Percentiles rank a stretch among this genome's conserved stretches.
Evolutionary conservation across 805 yeast species (phyloP).

Genomic region (Yarrowia sp.): DNA sequence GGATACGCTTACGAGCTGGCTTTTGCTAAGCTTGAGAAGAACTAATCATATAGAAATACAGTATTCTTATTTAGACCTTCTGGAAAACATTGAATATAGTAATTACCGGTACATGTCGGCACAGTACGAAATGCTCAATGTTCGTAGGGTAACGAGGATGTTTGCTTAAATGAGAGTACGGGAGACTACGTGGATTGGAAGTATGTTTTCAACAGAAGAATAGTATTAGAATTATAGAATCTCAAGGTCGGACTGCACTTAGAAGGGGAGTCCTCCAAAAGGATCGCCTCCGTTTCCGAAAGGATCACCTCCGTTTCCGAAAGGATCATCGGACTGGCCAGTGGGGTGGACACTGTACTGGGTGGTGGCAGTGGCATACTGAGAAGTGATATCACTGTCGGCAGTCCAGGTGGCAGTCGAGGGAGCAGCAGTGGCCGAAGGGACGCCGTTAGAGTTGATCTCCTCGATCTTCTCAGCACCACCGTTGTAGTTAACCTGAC

Average conservation of each 20-base stretch:
- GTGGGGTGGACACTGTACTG: not conserved
- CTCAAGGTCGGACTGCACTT: too few relatives aligned
- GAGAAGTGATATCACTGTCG: not conserved
- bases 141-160: too few relatives aligned
- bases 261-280: too few relatives aligned
- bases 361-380: not conserved
- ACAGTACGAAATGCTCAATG: too few relatives aligned
- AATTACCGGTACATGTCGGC: too few relatives aligned
- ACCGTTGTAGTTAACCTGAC: slow-evolving; percentile 51
- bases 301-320: not conserved
- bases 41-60: not conserved
- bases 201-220: too few relatives aligned
- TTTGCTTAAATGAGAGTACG: too few relatives aligned
- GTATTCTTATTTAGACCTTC: too few relatives aligned
- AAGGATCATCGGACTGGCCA: not conserved
- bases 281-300: not conserved
- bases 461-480: slow-evolving; percentile 39
- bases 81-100: too few relatives aligned
- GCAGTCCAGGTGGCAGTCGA: slow-evolving; percentile 1
- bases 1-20: slow-evolving; percentile 78
- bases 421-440: slow-evolving; percentile 39
- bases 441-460: slow-evolving; percentile 42
- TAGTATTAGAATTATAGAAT: too few relatives aligned
- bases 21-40: slow-evolving; percentile 47
- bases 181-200: too few relatives aligned